A percentile compares a stretch with the other conserved stretches of the same genome.
Evolutionary conservation across 1,284 basidiomycete species (phyloP).

Genomic region (Salmacisia buchloeana): DNA sequence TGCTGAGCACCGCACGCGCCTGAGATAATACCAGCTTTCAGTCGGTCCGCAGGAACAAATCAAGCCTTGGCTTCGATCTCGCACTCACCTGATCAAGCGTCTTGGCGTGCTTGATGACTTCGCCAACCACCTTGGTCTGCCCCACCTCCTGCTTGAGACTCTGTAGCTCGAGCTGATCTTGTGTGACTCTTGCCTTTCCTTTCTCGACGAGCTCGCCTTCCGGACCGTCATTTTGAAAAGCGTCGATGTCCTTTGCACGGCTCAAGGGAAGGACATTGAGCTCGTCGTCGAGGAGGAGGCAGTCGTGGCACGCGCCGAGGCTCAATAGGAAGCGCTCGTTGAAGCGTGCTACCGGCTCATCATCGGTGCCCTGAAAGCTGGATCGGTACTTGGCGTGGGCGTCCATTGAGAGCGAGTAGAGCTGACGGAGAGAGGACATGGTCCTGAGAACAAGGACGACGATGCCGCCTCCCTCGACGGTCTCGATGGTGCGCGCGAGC

Average conservation of each 20-base stretch:
- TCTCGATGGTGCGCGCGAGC: slow-evolving; percentile 94
- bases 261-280: slow-evolving; percentile 95
- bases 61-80: slow-evolving; percentile 58
- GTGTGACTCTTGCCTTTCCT: slow-evolving; percentile 56
- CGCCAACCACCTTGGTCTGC: slow-evolving; percentile 80
- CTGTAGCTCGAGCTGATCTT: slow-evolving; percentile 62
- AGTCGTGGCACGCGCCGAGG: slow-evolving; percentile 75
- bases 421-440: slow-evolving; percentile 85
- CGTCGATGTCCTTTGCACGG: slow-evolving; percentile 84
- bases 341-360: slow-evolving; percentile 76
- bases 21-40: background rate
- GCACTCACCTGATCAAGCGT: slow-evolving; percentile 74
- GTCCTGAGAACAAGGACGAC: slow-evolving; percentile 88
- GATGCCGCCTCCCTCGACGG: slow-evolving; percentile 92
- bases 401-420: slow-evolving; percentile 97
- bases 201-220: slow-evolving; percentile 51
- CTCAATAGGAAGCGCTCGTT: slow-evolving; percentile 78
- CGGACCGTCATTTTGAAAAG: slow-evolving; percentile 58
- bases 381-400: slow-evolving; percentile 90
- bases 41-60: background rate
- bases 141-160: slow-evolving; percentile 74
- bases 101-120: slow-evolving; percentile 83
- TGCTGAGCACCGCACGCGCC: slow-evolving; percentile 43
- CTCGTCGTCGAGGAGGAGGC: slow-evolving; percentile 92
- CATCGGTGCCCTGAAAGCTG: slow-evolving; percentile 69